phyloP scores from a whole-genome alignment of 2,329 filamentous ascomycete species.

The Mycosphaerelloides madeirae region DNA sequence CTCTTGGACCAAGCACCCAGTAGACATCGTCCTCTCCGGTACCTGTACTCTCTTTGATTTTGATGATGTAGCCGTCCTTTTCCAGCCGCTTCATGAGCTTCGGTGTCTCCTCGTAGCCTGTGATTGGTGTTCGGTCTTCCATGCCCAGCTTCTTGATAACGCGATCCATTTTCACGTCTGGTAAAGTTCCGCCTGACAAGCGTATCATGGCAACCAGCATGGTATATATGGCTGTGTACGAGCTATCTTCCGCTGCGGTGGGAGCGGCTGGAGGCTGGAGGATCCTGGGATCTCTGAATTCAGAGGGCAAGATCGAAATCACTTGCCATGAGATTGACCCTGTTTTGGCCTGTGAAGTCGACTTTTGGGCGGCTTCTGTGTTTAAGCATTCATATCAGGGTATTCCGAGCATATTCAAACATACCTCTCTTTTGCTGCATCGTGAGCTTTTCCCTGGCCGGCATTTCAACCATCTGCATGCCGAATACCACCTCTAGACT shows the following conservation, averaged over 20 bases:
- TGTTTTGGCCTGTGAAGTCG: conserved; percentile 43
- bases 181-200: conserved; percentile 65
- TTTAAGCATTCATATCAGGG: background rate
- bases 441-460: conserved; percentile 73
- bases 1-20: conserved; percentile 79
- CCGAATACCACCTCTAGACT: conserved; percentile 71
- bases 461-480: conserved; percentile 87
- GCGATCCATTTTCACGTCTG: conserved; percentile 72
- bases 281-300: conserved; percentile 61
- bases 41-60: conserved; percentile 61
- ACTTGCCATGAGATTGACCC: conserved; percentile 62
- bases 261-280: conserved; percentile 64
- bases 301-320: conserved; percentile 63
- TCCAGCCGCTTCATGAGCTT: conserved; percentile 68
- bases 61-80: conserved; percentile 78
- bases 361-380: conserved; percentile 50
- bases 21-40: conserved; percentile 69
- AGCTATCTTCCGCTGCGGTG: conserved; percentile 63
- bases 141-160: conserved; percentile 72
- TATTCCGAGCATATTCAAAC: background rate
- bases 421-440: conserved; percentile 72
- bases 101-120: conserved; percentile 61
- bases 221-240: conserved; percentile 76
- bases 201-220: conserved; percentile 72
- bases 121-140: conserved; percentile 62